A percentile compares a stretch with the other conserved stretches of the same genome.
phyloP scores from a whole-genome alignment of 305 asterid genomes.

The Fraxinus nigra region DNA sequence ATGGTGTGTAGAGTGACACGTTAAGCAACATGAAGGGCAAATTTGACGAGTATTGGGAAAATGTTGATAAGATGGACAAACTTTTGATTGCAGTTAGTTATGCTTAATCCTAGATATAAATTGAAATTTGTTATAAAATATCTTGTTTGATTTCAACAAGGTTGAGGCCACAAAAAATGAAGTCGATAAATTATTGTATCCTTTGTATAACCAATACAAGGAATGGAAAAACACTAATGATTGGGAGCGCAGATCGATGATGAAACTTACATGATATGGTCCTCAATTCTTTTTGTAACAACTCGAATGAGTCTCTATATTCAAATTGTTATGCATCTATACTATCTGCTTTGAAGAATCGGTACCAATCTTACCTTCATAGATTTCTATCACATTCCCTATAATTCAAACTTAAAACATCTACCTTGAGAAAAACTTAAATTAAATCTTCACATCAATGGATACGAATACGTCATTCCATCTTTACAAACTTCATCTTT shows the following conservation, averaged over 20 bases:
- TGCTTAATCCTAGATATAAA: not conserved
- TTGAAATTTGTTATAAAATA: too few species aligned
- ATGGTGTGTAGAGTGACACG: not conserved
- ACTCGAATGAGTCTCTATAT: not conserved
- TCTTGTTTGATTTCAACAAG: not conserved
- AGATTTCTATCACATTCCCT: not conserved
- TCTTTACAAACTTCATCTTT: not conserved
- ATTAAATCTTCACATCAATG: not conserved
- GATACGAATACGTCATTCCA: not conserved
- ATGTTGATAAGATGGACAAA: not conserved
- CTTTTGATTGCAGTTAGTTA: not conserved
- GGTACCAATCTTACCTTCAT: not conserved
- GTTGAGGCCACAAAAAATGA: not conserved
- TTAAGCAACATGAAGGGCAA: not conserved
- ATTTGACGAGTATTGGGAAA: not conserved
- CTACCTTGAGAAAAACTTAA: not conserved
- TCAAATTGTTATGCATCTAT: not conserved
- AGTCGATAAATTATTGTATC: too few species aligned
- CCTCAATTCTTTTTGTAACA: not conserved
- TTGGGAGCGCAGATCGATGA: not conserved
- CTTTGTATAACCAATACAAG: not conserved
- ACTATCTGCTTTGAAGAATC: not conserved
- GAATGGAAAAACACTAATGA: not conserved
- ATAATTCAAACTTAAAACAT: too few species aligned
- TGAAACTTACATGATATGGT: not conserved